These are phyloP conservation scores for Populus tremula DNA, from an alignment of 345 rosid genomes.

Conservation along the genomic window DNA sequence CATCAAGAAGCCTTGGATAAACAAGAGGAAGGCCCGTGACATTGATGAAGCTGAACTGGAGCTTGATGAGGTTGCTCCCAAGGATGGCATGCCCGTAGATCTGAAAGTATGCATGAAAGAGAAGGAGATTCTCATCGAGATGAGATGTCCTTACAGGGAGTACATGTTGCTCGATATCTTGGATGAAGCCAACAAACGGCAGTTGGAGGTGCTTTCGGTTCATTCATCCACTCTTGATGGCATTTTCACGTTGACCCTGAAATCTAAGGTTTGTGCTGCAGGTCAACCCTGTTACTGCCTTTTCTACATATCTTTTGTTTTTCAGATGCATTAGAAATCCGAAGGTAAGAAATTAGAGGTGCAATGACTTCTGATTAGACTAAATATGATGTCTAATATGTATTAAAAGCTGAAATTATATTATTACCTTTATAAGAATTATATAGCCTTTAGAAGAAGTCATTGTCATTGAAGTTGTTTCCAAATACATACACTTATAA, in stretches of 20 bases:
- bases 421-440: not conserved
- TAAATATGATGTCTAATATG: not conserved
- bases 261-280: slow-evolving; percentile 57
- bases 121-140: slow-evolving; percentile 58
- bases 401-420: not conserved
- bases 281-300: not conserved
- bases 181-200: slow-evolving; percentile 70
- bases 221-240: slow-evolving; percentile 68
- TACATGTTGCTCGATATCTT: slow-evolving; percentile 67
- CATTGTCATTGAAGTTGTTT: not conserved
- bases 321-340: not conserved
- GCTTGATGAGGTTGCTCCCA: slow-evolving; percentile 16
- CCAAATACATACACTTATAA: not conserved
- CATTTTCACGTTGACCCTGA: slow-evolving; percentile 49
- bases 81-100: slow-evolving; percentile 27
- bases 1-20: slow-evolving; percentile 36
- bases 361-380: not conserved
- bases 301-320: not conserved
- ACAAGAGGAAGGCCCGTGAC: slow-evolving; percentile 64
- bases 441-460: too few species aligned
- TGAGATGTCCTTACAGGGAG: slow-evolving; percentile 65
- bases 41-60: slow-evolving; percentile 42
- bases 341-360: not conserved
- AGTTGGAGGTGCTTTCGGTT: slow-evolving; percentile 64
- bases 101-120: slow-evolving; percentile 48